Base-by-base conservation (phyloP, 2,329 filamentous ascomycete genomes). In the Parastagonospora nodorum region DNA sequence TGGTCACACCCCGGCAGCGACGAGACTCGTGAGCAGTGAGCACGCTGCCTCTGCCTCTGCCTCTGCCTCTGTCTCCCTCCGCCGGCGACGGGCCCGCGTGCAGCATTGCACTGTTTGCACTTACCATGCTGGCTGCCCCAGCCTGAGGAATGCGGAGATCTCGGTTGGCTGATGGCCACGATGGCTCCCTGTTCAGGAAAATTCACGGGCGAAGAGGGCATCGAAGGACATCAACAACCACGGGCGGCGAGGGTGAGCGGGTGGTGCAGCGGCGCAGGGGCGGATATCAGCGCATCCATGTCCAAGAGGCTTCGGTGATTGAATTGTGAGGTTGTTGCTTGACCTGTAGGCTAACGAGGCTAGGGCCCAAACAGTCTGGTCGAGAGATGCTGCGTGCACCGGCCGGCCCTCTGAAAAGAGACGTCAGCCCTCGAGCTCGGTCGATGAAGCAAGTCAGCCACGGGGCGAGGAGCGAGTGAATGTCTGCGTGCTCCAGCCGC, bases 21-120 rank as follows among this genome's bases (percentile, higher is more conserved):
- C 19, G 31, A 27, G 37, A 24, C 37, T n/a, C 5, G 15, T 14
- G 8, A 6, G 14, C 40, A 45, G n/a, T n/a, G n/a, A n/a, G n/a
- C n/a, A n/a, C n/a, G n/a, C n/a, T n/a, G n/a, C n/a, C 19, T 24
- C 19, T 24, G 19, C 19, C 19, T 24, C 19, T 24, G 19, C 19
- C 19, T 24, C 19, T 24, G 19, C 19, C 19, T 48, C 42, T 40
- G 38, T 33, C 49, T 29, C 41, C 43, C 41, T 37, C 16, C 19
- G 38, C 30, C 8, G 19, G 29, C 42, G 10, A 45, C 43, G 32
- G 41, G 42, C 40, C 42, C 45, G 49, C 40, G 42, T 12, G 33
- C 40, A 27, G 46, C 38, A 48, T 39, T 42, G 50, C 1, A 63
- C 63, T 63, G 57, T 64, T 61, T 61, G 65, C 65, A 35, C 47